These are phyloP conservation scores for Verbena officinalis DNA, from an alignment of 257 asterid genomes.

Conservation along the genomic window DNA sequence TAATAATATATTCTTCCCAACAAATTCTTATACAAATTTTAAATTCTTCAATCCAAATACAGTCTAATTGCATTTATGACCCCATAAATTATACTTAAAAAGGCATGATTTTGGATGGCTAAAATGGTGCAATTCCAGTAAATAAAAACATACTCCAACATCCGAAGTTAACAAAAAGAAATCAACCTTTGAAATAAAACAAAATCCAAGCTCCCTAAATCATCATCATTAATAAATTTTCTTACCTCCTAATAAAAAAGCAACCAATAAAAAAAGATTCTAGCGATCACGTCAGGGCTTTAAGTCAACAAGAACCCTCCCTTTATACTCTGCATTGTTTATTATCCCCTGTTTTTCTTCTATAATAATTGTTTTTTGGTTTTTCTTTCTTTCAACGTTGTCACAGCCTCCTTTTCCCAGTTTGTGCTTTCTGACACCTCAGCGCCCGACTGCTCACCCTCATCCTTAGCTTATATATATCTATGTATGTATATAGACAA, in stretches of 20 bases:
- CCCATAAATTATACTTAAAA: constrained; percentile 5
- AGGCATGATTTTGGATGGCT: constrained; percentile 6
- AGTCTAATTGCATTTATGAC: constrained; percentile 8
- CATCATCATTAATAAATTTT: background rate
- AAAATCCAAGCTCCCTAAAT: constrained; percentile 15
- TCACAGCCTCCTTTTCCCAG: background rate
- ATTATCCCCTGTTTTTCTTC: background rate
- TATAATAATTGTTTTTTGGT: too few species aligned
- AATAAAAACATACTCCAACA: background rate
- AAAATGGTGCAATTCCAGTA: background rate
- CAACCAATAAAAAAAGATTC: background rate
- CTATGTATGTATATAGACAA: background rate
- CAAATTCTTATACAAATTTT: too few species aligned
- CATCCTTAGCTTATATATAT: background rate
- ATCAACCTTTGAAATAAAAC: background rate
- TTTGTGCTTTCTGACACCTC: constrained; percentile 17
- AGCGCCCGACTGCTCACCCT: background rate
- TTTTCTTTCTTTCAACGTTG: background rate
- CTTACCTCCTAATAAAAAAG: background rate
- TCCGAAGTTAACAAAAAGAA: background rate
- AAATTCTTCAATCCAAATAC: background rate
- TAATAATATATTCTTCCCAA: too few species aligned
- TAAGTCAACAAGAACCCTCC: constrained; percentile 13
- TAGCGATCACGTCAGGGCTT: background rate
- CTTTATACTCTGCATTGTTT: constrained; percentile 12